Base-by-base conservation (phyloP, 2,329 filamentous ascomycete genomes). In the Aspergillus pseudonomiae region DNA sequence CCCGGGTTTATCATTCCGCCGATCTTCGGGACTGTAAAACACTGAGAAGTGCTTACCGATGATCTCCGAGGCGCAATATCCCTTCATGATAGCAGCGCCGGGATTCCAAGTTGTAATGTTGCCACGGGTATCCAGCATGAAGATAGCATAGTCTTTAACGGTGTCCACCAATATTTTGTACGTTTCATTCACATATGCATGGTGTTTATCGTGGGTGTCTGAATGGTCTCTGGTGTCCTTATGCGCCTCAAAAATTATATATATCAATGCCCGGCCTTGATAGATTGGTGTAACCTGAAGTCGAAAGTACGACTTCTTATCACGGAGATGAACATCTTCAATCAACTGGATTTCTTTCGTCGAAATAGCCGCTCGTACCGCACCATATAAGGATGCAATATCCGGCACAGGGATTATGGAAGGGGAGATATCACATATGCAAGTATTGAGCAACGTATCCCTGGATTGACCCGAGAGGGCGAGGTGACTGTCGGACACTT, bases 111-210 rank as follows among this genome's bases (percentile, higher is more conserved):
- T 87, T 1, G 80, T 80, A 19, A 88, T 81, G 67, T 82, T 77
- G n/a, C 86, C 86, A 4, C 78, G 74, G 0, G 83, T 80, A 59
- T 88, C 85, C 32, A 88, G 79, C 77, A 88, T 84, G 70, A 88
- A 89, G 64, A 89, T 89, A 62, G 86, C 86, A 68, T 88, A 88
- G 65, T 88, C 85, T 73, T 85, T 86, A 68, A 88, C 84, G 0
- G 83, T 85, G 65, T 89, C 84, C 41, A 89, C 80, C 36, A 90
- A 78, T 45, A 88, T 85, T n/a, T 85, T 84, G 70, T 88, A 88
- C 5, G 82, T 83, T 67, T 87, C 84, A 68, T 83, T 83, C 59
- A 78, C 73, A 69, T 84, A 82, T 60, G 81, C 71, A 60, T 83
- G 79, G 61, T 81, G 79, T 45, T 77, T 78, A 12, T 75, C 75